Evolutionary conservation across 345 rosid genomes (phyloP), one percentile per base, ranked within the genome.

Genomic region (Eucalyptus albens): DNA sequence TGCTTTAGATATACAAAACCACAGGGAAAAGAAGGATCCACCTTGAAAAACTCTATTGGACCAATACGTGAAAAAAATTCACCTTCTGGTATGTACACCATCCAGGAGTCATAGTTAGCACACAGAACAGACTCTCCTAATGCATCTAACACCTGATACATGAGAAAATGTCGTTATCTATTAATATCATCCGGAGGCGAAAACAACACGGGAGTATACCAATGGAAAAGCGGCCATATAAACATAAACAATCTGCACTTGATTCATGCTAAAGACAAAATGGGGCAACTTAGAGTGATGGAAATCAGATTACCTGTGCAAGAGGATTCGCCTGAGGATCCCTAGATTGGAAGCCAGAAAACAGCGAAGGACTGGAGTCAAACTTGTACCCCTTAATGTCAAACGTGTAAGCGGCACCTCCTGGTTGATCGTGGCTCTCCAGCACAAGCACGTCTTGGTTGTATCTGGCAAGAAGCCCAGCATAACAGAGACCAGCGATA

Each of bases 311-410:
- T 88, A 97, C 99, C 96, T 96, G 99, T 56, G 99, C 98, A 88
- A 97, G 99, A 51, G 99, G 99, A 88, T 97, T 97, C 9, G 96
- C 99, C 92, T 96, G 99, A 88, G 90, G 99, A 87, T 98, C 99
- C 90, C 98, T 89, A 4, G 99, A 97, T 65, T 96, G 97, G 89
- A 96, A 94, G 11, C 99, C 98, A 69, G 99, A 97, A 92, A 96
- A 97, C 88, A 97, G 90, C 87, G 98, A 96, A 0, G 99, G 99
- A n/a, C 99, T 99, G 5, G 99, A 97, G 92, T 97, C 99, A 51
- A 97, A 96, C 87, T 94, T 96, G 87, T 94, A 97, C 31, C 95
- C 44, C 45, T 44, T 44, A 7, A 96, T 91, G 83, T 95, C 93
- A 59, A 97, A 96, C 5, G 99, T 92, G 86, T 96, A 96, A 85